Evolutionary conservation across 768 basidiomycete species (phyloP).

Genomic region (Cystobasidium onofrii): DNA sequence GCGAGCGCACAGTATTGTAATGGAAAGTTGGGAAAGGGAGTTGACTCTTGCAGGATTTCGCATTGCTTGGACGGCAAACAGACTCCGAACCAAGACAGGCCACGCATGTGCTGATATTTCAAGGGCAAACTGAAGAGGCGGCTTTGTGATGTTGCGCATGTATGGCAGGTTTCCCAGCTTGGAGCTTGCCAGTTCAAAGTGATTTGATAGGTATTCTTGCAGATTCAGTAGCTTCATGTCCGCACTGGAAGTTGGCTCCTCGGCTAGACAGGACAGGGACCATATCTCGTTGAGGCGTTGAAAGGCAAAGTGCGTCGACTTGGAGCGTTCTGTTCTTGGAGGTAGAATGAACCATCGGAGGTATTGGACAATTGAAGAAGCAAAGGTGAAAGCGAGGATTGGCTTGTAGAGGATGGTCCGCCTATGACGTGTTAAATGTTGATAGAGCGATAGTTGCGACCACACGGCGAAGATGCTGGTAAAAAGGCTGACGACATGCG

Average conservation of each 20-base stretch:
- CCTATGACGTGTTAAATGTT: neutral
- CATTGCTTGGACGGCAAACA: neutral
- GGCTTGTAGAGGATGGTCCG: neutral
- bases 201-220: neutral
- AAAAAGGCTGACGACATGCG: neutral
- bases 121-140: neutral
- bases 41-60: neutral
- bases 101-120: neutral
- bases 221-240: neutral
- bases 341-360: neutral
- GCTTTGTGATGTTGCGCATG: neutral
- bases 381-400: neutral
- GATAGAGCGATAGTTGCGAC: neutral
- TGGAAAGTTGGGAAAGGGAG: neutral
- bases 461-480: neutral
- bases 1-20: neutral
- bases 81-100: neutral
- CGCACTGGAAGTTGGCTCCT: neutral
- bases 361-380: neutral
- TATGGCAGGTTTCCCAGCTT: neutral
- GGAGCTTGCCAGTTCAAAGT: neutral
- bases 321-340: neutral
- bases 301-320: neutral
- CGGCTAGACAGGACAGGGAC: neutral
- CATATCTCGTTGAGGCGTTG: neutral